phyloP scores from a whole-genome alignment of 768 basidiomycete genomes.

The Termitomyces sp. region DNA sequence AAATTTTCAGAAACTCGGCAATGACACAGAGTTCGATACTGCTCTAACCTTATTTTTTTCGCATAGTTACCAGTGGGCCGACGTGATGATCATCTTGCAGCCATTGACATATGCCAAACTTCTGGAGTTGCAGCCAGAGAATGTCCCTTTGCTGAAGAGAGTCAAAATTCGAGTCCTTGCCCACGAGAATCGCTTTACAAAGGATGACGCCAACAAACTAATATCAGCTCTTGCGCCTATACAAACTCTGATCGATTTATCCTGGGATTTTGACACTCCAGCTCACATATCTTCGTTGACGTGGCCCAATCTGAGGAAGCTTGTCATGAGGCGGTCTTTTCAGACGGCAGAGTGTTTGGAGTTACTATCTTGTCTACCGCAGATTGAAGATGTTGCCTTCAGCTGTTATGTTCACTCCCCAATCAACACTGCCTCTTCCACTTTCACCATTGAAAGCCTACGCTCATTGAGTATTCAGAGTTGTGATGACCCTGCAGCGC shows the following conservation, averaged over 20 bases:
- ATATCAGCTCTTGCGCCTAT: neutral
- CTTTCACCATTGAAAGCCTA: neutral
- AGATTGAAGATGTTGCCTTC: neutral
- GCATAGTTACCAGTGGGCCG: neutral
- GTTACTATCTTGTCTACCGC: neutral
- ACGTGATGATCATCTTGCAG: neutral
- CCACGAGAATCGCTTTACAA: neutral
- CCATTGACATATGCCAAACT: neutral
- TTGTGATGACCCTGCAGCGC: no score
- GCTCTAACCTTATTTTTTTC: neutral
- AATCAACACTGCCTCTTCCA: neutral
- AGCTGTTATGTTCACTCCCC: neutral
- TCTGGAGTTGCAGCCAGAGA: neutral
- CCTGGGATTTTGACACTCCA: neutral
- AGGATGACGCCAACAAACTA: neutral
- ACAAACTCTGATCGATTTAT: neutral
- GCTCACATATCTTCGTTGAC: neutral
- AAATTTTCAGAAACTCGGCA: neutral
- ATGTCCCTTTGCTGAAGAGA: neutral
- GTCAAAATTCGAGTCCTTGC: neutral
- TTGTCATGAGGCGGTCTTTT: neutral
- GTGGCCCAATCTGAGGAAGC: neutral
- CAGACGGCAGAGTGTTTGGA: neutral
- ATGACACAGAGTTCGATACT: neutral
- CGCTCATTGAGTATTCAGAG: no score